Percentiles rank a stretch among this genome's conserved stretches.
phyloP scores from a whole-genome alignment of 2,329 filamentous ascomycete species.

The Periglandula ipomoeae region DNA sequence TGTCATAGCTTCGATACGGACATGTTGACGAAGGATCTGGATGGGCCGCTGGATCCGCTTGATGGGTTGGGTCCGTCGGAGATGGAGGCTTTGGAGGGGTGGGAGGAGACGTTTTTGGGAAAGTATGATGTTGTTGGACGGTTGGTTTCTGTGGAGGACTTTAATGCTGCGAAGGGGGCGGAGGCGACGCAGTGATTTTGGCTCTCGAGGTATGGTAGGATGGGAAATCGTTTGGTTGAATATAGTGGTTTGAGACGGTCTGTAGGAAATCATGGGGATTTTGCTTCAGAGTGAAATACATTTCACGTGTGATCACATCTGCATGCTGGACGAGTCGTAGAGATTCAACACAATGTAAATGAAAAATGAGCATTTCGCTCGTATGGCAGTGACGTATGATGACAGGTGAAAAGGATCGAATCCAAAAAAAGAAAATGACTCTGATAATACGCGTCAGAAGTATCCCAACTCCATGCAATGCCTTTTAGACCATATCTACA shows the following conservation, averaged over 20 bases:
- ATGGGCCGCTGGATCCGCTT: conserved; percentile 71
- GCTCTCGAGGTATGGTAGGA: not conserved
- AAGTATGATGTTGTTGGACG: conserved; percentile 95
- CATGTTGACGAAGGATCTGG: conserved; percentile 86
- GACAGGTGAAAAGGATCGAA: conserved; percentile 5
- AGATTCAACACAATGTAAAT: not conserved
- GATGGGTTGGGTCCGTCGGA: conserved; percentile 64
- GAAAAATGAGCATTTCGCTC: not conserved
- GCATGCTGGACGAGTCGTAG: not conserved
- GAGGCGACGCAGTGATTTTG: not conserved
- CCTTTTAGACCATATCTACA: conserved; percentile 14
- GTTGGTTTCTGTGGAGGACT: conserved; percentile 52
- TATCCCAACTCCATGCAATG: conserved; percentile 26
- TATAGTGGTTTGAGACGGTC: too few relatives aligned
- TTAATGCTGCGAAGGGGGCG: conserved; percentile 11
- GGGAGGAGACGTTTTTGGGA: conserved; percentile 87
- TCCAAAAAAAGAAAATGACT: conserved; percentile 13
- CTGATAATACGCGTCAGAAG: not conserved
- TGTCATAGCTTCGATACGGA: conserved; percentile 89
- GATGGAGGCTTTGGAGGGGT: conserved; percentile 74
- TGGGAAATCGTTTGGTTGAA: too few relatives aligned
- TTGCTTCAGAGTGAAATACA: conserved; percentile 4
- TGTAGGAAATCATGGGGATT: not conserved
- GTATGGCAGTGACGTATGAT: not conserved
- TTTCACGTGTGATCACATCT: not conserved